Evolutionary conservation across 495 filamentous ascomycete genomes (phyloP), one percentile per base, ranked within the genome.

Genomic region (Tuber brumale): DNA sequence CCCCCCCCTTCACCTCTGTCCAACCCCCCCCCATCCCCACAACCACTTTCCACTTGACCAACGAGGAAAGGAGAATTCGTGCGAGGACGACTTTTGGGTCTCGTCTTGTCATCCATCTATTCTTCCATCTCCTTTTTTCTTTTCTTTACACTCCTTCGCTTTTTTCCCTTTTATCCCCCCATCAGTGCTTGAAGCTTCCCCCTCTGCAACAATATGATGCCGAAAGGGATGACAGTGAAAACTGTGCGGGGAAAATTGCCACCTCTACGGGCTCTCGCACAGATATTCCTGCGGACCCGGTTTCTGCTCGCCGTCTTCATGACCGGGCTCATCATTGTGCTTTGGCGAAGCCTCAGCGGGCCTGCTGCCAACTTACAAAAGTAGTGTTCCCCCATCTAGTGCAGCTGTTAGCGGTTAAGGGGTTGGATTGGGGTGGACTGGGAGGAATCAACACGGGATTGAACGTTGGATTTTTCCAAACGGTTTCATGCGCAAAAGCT

Each of bases 351-450:
- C 70, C 89, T 97, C 77, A 90, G 90, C 82, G 89, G 87, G 70
- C 93, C 93, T 23, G 93, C 94, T 39, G 88, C 89, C 69, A 92
- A 95, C 79, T 94, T 97, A 92, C 93, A 97, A 88, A 97, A 90
- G 94, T 97, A 86, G 76, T 35, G 70, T 70, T 72, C 69, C 76
- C 42, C 45, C 39, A 44, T 72, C 57, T 41, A 41, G 71, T 74
- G 43, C 41, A 42, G 14, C 79, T 51, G 16, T 51, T 72, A 46
- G 69, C 71, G 75, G 44, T 79, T 72, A 72, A 39, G 69, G 51
- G 43, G 39, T 41, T 57, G 51, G 51, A 43, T 70, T 39, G 48
- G 48, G 48, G 66, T 72, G 72, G 39, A 43, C 27, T 23, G 72
- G 14, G 27, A 37, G 35, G 66, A 46, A n/a, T 43, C 45, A 23